Evolutionary conservation across 495 filamentous ascomycete species (phyloP).

Genomic region (Chaetomidium leptoderma): DNA sequence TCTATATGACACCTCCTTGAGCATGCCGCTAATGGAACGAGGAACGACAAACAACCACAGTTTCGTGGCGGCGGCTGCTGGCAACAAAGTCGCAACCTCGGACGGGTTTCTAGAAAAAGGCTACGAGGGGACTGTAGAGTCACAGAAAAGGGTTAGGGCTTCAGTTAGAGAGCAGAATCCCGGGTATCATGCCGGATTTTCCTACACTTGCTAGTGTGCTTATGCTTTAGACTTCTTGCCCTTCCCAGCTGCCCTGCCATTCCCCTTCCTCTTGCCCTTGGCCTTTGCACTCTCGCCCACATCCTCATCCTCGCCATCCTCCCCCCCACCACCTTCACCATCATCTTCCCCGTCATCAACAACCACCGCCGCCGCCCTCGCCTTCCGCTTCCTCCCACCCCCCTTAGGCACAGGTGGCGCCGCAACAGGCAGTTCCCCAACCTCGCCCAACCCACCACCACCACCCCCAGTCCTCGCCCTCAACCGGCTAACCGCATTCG

Average conservation of each 20-base stretch:
- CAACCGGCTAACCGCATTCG: conserved; percentile 70
- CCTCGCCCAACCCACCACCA: conserved; percentile 13
- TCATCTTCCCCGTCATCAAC: conserved; percentile 28
- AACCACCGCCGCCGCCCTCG: conserved; percentile 19
- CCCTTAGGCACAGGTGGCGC: conserved; percentile 10
- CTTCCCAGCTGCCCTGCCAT: conserved; percentile 24
- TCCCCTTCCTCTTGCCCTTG: conserved; percentile 23
- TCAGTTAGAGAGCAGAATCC: too few species aligned
- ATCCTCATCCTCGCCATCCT: conserved; percentile 19
- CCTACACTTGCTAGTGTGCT: neutral
- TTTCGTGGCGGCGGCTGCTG: too few species aligned
- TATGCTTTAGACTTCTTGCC: conserved; percentile 35
- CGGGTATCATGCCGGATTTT: too few species aligned
- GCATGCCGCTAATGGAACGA: too few species aligned
- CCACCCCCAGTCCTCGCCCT: conserved; percentile 33
- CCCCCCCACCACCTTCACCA: conserved; percentile 14
- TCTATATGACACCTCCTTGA: too few species aligned
- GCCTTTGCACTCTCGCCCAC: conserved; percentile 19
- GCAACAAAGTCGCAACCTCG: too few species aligned
- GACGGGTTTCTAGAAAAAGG: too few species aligned
- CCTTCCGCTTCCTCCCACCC: conserved; percentile 28
- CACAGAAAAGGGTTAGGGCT: too few species aligned
- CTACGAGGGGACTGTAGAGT: too few species aligned
- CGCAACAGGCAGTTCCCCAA: conserved; percentile 25
- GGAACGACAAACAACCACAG: too few species aligned